A percentile compares a stretch with the other conserved stretches of the same genome.
phyloP scores from a whole-genome alignment of 148 eudicot genomes.

The Dianthus caryophyllus region DNA sequence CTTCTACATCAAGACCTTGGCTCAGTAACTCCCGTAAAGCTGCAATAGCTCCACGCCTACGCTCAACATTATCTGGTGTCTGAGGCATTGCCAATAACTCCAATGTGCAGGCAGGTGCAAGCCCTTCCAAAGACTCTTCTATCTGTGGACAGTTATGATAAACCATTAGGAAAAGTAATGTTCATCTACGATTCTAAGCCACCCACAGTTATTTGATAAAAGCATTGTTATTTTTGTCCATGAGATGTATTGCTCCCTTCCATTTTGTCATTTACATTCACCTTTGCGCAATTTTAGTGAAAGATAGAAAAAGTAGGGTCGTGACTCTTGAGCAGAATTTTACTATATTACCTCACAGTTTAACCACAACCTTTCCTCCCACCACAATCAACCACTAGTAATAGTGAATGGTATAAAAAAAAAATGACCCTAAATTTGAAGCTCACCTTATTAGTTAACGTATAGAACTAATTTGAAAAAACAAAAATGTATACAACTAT shows the following conservation, averaged over 20 bases:
- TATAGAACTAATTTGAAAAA: no score
- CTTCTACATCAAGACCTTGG: slow-evolving; percentile 88
- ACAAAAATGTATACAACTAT: no score
- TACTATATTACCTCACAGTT: no score
- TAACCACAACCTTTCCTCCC: no score
- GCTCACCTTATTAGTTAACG: no score
- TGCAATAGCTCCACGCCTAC: slow-evolving; percentile 80
- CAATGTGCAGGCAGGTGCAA: slow-evolving; percentile 94
- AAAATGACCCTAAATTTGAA: no score
- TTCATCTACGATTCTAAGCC: not conserved
- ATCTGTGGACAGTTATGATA: slow-evolving; percentile 40
- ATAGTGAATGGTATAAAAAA: no score
- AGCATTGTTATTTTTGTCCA: not conserved
- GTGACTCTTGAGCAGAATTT: no score
- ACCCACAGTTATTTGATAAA: not conserved
- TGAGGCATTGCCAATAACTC: slow-evolving; percentile 81
- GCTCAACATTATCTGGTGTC: slow-evolving; percentile 77
- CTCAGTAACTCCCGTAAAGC: slow-evolving; percentile 87
- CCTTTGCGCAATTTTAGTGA: no score
- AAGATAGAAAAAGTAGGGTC: no score
- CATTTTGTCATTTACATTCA: no score
- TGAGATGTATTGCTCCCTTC: not conserved
- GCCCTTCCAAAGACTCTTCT: slow-evolving; percentile 90
- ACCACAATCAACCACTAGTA: no score
- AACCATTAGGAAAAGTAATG: slow-evolving; percentile 11